A percentile compares a stretch with the other conserved stretches of the same genome.
These are phyloP conservation scores for Malbranchea zuffiana DNA, from an alignment of 2,329 filamentous ascomycete genomes.

Conservation along the genomic window DNA sequence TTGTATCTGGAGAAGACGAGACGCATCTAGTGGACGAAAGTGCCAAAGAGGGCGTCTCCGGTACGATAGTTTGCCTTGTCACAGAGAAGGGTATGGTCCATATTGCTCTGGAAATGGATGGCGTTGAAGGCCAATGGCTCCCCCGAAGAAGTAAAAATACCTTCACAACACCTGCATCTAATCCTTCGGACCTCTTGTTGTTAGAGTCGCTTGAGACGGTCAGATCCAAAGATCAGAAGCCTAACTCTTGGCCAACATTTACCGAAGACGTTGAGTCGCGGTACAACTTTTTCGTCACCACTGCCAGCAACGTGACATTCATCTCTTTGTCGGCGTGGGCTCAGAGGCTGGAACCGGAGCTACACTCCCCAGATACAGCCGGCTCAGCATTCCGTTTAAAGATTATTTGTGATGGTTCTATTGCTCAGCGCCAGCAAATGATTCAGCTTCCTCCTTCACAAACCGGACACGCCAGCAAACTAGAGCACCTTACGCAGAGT, in stretches of 20 bases:
- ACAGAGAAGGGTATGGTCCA: constrained; percentile 47
- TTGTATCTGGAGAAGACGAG: constrained; percentile 43
- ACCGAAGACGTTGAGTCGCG: constrained; percentile 45
- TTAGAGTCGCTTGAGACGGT: constrained; percentile 37
- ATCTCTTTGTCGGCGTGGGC: constrained; percentile 49
- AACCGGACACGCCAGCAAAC: constrained; percentile 14
- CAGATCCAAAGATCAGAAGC: constrained; percentile 18
- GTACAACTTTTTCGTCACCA: constrained; percentile 50
- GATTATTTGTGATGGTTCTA: constrained; percentile 43
- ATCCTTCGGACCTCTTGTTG: constrained; percentile 34
- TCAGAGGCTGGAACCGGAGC: constrained; percentile 45
- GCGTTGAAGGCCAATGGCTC: constrained; percentile 53
- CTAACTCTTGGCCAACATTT: constrained; percentile 42
- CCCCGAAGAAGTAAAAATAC: constrained; percentile 36
- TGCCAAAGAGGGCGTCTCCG: constrained; percentile 42
- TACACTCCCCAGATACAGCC: constrained; percentile 40
- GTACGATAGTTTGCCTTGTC: constrained; percentile 47
- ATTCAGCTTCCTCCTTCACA: constrained; percentile 24
- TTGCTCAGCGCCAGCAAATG: constrained; percentile 40
- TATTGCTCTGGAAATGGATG: constrained; percentile 50
- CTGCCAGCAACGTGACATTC: constrained; percentile 42
- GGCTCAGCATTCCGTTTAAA: constrained; percentile 48
- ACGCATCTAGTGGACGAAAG: constrained; percentile 32
- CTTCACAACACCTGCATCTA: constrained; percentile 32
- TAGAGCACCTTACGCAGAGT: constrained; percentile 35